Conservation (phyloP, 345 rosid species). For the Boechera divaricarpa region DNA sequence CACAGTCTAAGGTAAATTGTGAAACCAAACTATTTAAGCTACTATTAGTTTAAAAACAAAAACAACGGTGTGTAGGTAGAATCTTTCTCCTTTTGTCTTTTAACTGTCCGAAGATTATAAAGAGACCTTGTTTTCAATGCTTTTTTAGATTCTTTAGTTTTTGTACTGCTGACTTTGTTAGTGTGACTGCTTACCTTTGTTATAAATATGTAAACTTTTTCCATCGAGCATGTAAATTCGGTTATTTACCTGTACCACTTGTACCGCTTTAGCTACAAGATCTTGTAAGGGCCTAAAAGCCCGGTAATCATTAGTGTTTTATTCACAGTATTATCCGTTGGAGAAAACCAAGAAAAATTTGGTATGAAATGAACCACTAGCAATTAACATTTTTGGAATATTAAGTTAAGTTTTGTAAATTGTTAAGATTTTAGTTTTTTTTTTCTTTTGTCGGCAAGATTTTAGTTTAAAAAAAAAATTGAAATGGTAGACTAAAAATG, state of each 20-base stretch:
- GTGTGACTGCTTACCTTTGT: not conserved
- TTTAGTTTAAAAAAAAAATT: too few species aligned
- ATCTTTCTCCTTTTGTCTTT: conserved; percentile 3
- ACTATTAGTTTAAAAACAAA: not conserved
- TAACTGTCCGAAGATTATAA: conserved; percentile 6
- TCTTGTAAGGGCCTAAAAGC: not conserved
- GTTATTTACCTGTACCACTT: not conserved
- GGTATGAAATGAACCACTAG: not conserved
- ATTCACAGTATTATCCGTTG: not conserved
- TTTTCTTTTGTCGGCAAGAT: too few species aligned
- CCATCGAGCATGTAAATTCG: too few species aligned
- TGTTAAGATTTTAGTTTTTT: too few species aligned
- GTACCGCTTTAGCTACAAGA: not conserved
- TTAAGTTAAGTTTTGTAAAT: too few species aligned
- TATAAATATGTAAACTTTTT: too few species aligned
- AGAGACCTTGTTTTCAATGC: not conserved
- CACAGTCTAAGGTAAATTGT: conserved; percentile 51
- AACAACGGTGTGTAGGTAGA: not conserved
- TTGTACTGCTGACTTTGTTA: not conserved
- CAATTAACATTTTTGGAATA: not conserved
- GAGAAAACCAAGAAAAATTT: too few species aligned
- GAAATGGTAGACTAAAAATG: not conserved
- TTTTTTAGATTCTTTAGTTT: not conserved
- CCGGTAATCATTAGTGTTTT: not conserved
- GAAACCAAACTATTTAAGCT: not conserved